Evolutionary conservation across 164 flowering plant species (phyloP).

Genomic region (Dillenia turbinata): DNA sequence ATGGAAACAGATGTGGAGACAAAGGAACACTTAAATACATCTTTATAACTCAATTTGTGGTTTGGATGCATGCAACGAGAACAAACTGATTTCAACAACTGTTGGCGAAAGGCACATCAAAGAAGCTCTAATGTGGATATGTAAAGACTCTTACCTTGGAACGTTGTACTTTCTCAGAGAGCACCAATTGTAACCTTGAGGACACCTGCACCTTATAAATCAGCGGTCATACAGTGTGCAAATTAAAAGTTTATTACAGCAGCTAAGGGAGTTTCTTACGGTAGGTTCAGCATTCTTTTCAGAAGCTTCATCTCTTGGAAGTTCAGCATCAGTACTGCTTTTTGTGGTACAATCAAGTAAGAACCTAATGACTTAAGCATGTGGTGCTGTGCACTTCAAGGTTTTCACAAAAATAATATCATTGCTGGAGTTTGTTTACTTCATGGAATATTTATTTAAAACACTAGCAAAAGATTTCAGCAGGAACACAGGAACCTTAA

Average conservation of each 20-base stretch:
- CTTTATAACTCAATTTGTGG: too few relatives aligned
- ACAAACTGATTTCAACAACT: too few relatives aligned
- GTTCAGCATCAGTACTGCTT: constrained; percentile 20
- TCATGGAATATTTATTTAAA: too few relatives aligned
- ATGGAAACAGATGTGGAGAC: background rate
- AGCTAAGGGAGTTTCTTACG: constrained; percentile 30
- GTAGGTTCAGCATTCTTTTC: constrained; percentile 35
- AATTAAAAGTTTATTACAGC: background rate
- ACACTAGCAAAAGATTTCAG: too few relatives aligned
- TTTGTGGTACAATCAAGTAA: constrained; percentile 16
- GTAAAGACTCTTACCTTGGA: constrained; percentile 39
- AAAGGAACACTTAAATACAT: background rate
- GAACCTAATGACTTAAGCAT: background rate
- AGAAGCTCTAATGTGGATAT: too few relatives aligned
- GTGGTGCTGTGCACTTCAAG: too few relatives aligned
- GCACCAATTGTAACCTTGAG: constrained; percentile 63
- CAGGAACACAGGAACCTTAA: too few relatives aligned
- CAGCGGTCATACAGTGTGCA: background rate
- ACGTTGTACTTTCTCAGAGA: constrained; percentile 69
- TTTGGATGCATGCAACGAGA: too few relatives aligned
- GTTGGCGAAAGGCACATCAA: too few relatives aligned
- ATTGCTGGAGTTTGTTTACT: too few relatives aligned
- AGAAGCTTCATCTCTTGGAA: constrained; percentile 28
- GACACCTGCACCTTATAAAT: constrained; percentile 36
- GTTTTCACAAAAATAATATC: too few relatives aligned